Conservation (phyloP, 2,329 filamentous ascomycete genomes). For the Phoma sp. region DNA sequence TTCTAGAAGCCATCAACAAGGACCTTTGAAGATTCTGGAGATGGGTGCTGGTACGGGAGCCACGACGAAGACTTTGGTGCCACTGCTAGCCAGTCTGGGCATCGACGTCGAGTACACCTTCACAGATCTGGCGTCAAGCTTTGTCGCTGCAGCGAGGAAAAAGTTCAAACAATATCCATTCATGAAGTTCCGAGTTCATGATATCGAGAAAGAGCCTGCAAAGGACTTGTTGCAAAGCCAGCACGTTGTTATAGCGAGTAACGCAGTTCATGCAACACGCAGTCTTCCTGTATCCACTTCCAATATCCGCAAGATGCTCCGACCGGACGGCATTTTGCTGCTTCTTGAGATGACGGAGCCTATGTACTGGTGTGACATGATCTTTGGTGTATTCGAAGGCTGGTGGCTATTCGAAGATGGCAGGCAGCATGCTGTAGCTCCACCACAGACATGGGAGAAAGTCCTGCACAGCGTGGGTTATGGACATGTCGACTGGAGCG, state of each 20-base stretch:
- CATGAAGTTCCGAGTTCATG: constrained; percentile 40
- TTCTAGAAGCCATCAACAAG: not conserved
- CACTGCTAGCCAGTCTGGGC: constrained; percentile 31
- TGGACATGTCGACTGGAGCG: constrained; percentile 22
- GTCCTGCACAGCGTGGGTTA: constrained; percentile 18
- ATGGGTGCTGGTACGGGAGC: constrained; percentile 52
- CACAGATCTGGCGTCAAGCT: constrained; percentile 48
- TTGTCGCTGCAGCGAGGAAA: constrained; percentile 46
- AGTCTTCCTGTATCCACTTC: constrained; percentile 7
- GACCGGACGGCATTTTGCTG: constrained; percentile 17
- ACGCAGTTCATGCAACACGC: constrained; percentile 30
- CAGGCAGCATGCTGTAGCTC: constrained; percentile 13
- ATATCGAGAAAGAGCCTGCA: constrained; percentile 43
- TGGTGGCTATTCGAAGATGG: constrained; percentile 31
- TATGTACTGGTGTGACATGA: constrained; percentile 27
- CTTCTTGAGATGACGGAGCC: constrained; percentile 24
- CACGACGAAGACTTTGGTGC: constrained; percentile 44
- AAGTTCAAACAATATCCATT: constrained; percentile 41
- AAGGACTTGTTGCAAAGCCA: constrained; percentile 8
- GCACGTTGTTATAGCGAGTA: constrained; percentile 23
- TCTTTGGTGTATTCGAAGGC: constrained; percentile 31
- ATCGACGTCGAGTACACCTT: constrained; percentile 50
- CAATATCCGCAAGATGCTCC: constrained; percentile 20
- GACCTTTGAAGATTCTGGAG: constrained; percentile 43
- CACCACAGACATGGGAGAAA: constrained; percentile 11